Base-by-base conservation (phyloP, 176 grass and related monocot species). In the Echinochloa phyllopogon region DNA sequence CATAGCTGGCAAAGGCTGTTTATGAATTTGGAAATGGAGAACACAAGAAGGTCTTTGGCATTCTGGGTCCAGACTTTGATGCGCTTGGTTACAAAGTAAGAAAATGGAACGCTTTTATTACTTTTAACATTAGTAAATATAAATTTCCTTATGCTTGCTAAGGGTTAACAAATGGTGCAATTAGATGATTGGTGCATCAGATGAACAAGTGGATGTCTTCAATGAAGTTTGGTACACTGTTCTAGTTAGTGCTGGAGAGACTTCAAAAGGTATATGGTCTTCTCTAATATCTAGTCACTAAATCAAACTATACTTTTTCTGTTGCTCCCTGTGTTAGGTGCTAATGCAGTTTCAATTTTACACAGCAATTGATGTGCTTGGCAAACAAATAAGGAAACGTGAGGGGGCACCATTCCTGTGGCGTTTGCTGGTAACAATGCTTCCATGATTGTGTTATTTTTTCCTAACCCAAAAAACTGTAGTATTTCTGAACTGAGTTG, bases 181-280 rank as follows among this genome's bases (percentile, higher is more conserved):
- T 68, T 55, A 94, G 93, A 94, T 94, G 82, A 94, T 94, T 73
- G 93, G 93, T 50, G 93, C 93, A 81, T 94, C 93, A 13, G 90
- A 94, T 90, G 93, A 94, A 72, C 93, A 94, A 83, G 60, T 94
- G 56, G 93, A 94, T 61, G 90, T 92, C 82, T 94, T 92, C 64
- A 94, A 92, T 86, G 90, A 92, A 86, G 90, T 90, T 83, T 94
- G 93, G 93, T 92, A 88, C 16, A 77, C 58, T 48, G 89, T 86
- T 37, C 50, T 94, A 45, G 76, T 88, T 70, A 83, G 80, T 70
- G 38, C 80, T 69, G 85, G 82, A 83, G 85, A 92, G 67, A 61
- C 43, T 36, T 88, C 93, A 11, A 88, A 56, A 82, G 93, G 90
- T 92, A 88, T 64, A 80, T 39, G 15, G 21, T 66, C 12, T 76